Evolutionary conservation across 1,139 yeast genomes (phyloP), one percentile per base, ranked within the genome.

Genomic region (Yamadazyma aaseri): DNA sequence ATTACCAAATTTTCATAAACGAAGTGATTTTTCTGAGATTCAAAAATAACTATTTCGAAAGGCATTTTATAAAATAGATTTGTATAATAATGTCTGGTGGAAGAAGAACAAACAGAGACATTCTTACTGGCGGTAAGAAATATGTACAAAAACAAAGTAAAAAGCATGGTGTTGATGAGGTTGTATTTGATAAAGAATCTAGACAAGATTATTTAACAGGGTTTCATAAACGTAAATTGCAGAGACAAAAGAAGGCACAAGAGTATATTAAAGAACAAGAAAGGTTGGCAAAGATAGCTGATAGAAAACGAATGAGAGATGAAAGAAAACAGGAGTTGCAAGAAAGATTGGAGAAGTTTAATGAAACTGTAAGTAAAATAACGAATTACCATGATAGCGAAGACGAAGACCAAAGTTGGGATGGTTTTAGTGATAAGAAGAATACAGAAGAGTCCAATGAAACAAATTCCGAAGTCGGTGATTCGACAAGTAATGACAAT

Each of bases 181-280:
- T 90, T 22, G 77, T 75, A 2, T 90, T 86, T 55, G 92, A 90
- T 60, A 76, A 79, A 46, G 84, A 76, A 24, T 74, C 81, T 17
- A 67, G 96, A 56, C 62, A 68, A 24, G 96, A 90, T 41, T 92
- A 81, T 58, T 66, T 92, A 47, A 92, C 97, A 1, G 98, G 98
- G 21, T 92, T 92, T 56, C 98, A 92, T 58, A 92, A 92, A 62
- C 76, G 98, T 53, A 92, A 92, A 58, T 55, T 90, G 14, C 85
- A 85, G 52, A 73, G 97, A 56, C 86, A 85, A 60, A 90, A 87
- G 62, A 81, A 81, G 47, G 97, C 97, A 0, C 79, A 77, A 45
- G 85, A 76, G 40, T 79, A 71, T 48, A 75, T 73, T 33, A 79
- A 82, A 47, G 96, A 89, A 54, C 86, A 82, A 51, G 95, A 81